Evolutionary conservation across 352 stramenopile species (phyloP).

Genomic region (Phytophthora foliorum): DNA sequence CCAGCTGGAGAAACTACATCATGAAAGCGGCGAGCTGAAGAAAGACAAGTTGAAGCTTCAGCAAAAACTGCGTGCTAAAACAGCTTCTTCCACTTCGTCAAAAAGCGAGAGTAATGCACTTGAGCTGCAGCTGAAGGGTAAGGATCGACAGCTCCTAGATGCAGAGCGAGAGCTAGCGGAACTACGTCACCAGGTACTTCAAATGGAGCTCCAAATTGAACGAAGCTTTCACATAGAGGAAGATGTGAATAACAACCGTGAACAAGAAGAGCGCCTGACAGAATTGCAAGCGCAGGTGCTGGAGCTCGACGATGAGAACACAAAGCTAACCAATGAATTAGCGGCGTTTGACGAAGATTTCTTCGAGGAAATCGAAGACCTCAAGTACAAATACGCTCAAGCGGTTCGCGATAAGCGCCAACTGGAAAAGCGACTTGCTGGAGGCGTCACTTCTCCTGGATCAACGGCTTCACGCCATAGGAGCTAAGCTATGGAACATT

Average conservation of each 20-base stretch:
- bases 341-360: constrained; percentile 95
- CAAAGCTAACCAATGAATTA: constrained; percentile 80
- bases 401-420: constrained; percentile 82
- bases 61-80: constrained; percentile 66
- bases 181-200: constrained; percentile 31
- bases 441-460: constrained; percentile 11
- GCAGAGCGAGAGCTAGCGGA: constrained; percentile 28
- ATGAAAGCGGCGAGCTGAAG: constrained; percentile 51
- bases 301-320: constrained; percentile 78
- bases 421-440: constrained; percentile 53
- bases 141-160: constrained; percentile 28
- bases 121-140: constrained; percentile 38
- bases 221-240: constrained; percentile 12
- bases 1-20: constrained; percentile 53
- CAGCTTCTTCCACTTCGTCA: constrained; percentile 30
- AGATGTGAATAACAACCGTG: constrained; percentile 1
- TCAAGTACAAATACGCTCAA: constrained; percentile 96
- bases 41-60: constrained; percentile 76
- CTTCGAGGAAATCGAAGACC: constrained; percentile 97
- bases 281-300: constrained; percentile 52
- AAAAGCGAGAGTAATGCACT: constrained; percentile 22
- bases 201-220: constrained; percentile 33
- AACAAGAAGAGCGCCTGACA: constrained; percentile 34
- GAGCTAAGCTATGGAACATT: constrained; percentile 17
- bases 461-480: constrained; percentile 25